phyloP scores from a whole-genome alignment of 2,329 filamentous ascomycete species.

The Elsinoe ampelina region DNA sequence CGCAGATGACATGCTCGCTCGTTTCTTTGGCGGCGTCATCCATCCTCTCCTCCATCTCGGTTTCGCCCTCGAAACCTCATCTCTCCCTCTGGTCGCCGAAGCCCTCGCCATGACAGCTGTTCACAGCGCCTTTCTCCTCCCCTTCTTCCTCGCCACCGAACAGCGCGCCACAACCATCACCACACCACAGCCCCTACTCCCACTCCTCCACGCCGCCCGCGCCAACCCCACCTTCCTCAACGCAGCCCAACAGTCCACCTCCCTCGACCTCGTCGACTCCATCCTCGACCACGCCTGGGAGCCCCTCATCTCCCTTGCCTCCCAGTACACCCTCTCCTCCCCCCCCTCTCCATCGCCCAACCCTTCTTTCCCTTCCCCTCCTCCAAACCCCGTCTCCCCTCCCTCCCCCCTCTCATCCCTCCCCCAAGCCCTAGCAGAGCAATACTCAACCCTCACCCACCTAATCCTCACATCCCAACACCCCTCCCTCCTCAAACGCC shows the following conservation, averaged over 20 bases:
- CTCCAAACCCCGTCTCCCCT: no score
- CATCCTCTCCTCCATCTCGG: slow-evolving; percentile 80
- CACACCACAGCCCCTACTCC: slow-evolving; percentile 36
- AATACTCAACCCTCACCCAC: slow-evolving; percentile 39
- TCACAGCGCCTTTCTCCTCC: slow-evolving; percentile 49
- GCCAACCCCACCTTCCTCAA: slow-evolving; percentile 47
- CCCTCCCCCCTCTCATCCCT: slow-evolving; percentile 17
- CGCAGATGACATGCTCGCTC: slow-evolving; percentile 58
- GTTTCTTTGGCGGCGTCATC: slow-evolving; percentile 61
- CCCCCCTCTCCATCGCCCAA: slow-evolving; percentile 49
- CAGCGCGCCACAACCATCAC: slow-evolving; percentile 27
- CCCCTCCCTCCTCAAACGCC: slow-evolving; percentile 44
- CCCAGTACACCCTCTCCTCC: slow-evolving; percentile 43
- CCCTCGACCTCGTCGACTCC: slow-evolving; percentile 62
- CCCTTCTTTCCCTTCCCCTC: no score
- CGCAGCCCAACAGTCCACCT: slow-evolving; percentile 45
- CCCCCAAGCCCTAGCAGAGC: slow-evolving; percentile 22
- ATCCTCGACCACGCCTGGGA: slow-evolving; percentile 49
- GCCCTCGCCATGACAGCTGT: slow-evolving; percentile 68
- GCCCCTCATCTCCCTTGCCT: slow-evolving; percentile 53
- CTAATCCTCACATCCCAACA: slow-evolving; percentile 54
- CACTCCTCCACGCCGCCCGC: slow-evolving; percentile 53
- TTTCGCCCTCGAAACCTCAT: slow-evolving; percentile 72
- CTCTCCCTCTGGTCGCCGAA: slow-evolving; percentile 73
- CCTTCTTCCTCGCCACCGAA: slow-evolving; percentile 48